phyloP scores from a whole-genome alignment of 2,329 filamentous ascomycete genomes.

The Rhexocercosporidium sp. region DNA sequence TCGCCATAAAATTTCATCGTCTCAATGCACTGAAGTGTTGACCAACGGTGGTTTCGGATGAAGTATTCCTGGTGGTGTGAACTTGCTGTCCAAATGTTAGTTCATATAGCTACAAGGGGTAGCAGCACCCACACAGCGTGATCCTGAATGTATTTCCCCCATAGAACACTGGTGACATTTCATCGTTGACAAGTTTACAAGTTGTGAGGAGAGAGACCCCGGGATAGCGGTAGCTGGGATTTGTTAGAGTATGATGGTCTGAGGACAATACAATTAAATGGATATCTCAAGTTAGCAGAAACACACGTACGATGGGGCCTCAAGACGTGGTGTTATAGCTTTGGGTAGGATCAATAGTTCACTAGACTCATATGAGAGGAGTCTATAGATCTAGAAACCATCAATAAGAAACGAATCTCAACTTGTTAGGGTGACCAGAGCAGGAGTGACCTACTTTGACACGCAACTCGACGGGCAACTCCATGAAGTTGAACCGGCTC shows the following conservation, averaged over 20 bases:
- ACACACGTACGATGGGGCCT: background rate
- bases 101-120: background rate
- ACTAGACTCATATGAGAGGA: slow-evolving; percentile 32
- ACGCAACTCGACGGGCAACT: slow-evolving; percentile 40
- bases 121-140: slow-evolving; percentile 27
- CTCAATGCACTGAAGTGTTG: slow-evolving; percentile 24
- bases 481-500: slow-evolving; percentile 35
- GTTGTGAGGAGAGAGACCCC: slow-evolving; percentile 40
- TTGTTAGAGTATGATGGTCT: background rate
- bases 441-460: slow-evolving; percentile 36
- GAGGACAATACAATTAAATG: background rate
- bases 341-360: slow-evolving; percentile 18
- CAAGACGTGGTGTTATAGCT: background rate
- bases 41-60: slow-evolving; percentile 28
- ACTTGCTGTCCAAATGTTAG: background rate
- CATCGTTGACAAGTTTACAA: slow-evolving; percentile 41
- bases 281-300: background rate
- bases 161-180: slow-evolving; percentile 42
- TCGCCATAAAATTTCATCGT: slow-evolving; percentile 23
- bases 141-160: slow-evolving; percentile 40
- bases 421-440: background rate
- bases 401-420: background rate
- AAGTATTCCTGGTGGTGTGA: slow-evolving; percentile 12
- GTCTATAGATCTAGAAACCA: slow-evolving; percentile 22
- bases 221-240: slow-evolving; percentile 22